These are phyloP conservation scores for Plasmodium vivax DNA, from an alignment of 169 alveolate genomes.

Conservation along the genomic window DNA sequence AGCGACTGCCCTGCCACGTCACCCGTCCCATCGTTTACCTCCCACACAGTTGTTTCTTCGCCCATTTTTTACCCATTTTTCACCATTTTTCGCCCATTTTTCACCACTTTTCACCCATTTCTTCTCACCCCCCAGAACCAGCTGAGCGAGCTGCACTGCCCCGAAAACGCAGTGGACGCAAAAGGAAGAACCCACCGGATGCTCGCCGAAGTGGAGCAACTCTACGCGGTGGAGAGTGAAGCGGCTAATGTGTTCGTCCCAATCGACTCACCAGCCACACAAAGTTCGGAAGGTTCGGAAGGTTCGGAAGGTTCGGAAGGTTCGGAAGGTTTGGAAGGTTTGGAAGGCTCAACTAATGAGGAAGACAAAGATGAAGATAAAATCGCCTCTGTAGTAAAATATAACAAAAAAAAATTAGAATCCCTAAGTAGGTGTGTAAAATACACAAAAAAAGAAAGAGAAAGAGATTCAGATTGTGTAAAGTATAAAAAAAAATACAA, in stretches of 20 bases:
- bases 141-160: not conserved
- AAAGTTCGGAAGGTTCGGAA: too few species aligned
- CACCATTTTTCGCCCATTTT: not conserved
- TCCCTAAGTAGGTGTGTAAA: not conserved
- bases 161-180: not conserved
- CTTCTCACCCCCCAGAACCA: not conserved
- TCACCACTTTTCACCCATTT: not conserved
- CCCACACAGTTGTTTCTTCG: not conserved
- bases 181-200: not conserved
- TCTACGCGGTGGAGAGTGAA: not conserved
- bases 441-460: not conserved
- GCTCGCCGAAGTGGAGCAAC: not conserved
- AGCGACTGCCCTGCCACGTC: not conserved
- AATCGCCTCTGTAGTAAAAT: not conserved
- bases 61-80: not conserved
- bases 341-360: not conserved
- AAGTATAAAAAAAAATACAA: not conserved
- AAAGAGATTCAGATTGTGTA: not conserved
- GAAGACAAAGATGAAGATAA: not conserved
- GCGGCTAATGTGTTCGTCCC: not conserved
- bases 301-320: too few species aligned
- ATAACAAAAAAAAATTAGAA: not conserved
- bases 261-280: not conserved
- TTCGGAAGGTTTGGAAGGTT: too few species aligned
- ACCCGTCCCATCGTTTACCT: not conserved